phyloP scores from a whole-genome alignment of 306 rosid species.

The Trichosanthes cucumerina region DNA sequence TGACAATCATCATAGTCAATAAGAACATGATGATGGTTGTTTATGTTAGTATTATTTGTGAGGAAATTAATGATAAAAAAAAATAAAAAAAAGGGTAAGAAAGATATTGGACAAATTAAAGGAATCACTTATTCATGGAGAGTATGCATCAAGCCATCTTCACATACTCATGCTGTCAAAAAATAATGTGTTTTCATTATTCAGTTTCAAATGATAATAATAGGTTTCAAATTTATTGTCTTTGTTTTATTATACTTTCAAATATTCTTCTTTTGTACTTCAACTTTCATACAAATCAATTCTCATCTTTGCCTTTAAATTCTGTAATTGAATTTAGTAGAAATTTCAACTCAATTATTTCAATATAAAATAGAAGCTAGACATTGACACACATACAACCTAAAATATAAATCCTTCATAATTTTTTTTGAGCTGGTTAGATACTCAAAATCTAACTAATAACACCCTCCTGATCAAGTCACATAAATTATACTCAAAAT shows the following conservation, averaged over 20 bases:
- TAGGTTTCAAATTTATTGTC: neutral
- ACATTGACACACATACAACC: too few relatives aligned
- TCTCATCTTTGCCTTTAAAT: neutral
- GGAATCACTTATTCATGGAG: neutral
- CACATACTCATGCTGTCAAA: neutral
- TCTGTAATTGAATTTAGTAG: neutral
- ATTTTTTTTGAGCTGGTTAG: neutral
- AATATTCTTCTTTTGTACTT: neutral
- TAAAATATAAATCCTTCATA: too few relatives aligned
- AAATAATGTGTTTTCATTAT: neutral
- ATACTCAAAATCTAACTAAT: neutral
- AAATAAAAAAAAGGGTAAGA: neutral
- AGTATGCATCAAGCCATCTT: neutral
- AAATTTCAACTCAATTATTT: neutral
- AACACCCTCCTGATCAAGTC: neutral
- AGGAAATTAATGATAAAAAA: neutral
- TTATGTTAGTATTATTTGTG: neutral
- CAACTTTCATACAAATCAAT: neutral
- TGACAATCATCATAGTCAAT: constrained; percentile 3
- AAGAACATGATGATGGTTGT: neutral
- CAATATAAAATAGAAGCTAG: too few relatives aligned
- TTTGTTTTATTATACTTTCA: neutral
- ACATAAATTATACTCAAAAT: neutral
- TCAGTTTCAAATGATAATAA: neutral
- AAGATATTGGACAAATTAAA: neutral